phyloP scores from a whole-genome alignment of 352 stramenopile species.

The Blastocystis sp. region DNA sequence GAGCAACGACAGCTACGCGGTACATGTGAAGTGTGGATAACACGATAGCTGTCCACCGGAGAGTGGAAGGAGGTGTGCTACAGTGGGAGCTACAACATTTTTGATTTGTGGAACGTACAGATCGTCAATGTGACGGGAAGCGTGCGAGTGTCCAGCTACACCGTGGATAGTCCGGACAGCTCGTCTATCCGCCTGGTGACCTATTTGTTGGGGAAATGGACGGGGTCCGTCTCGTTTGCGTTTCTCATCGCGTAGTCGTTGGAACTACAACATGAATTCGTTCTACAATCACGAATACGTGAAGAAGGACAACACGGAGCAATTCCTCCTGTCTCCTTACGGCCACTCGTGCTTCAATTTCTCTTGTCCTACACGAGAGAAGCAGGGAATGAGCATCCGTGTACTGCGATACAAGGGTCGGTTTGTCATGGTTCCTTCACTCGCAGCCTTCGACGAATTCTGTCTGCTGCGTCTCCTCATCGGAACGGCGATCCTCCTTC shows the following conservation, averaged over 20 bases:
- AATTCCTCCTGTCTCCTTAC: constrained; percentile 19
- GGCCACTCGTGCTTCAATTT: neutral
- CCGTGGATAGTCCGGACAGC: constrained; percentile 28
- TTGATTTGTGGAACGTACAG: constrained; percentile 17
- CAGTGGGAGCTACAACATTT: neutral
- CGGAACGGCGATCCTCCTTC: neutral
- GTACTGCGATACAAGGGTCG: neutral
- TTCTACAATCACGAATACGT: neutral
- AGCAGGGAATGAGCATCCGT: neutral
- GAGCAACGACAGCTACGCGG: no score
- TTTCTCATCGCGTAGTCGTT: neutral
- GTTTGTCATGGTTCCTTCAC: neutral
- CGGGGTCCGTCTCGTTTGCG: neutral
- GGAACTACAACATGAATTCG: neutral
- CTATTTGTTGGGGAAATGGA: neutral
- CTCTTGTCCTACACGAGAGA: neutral
- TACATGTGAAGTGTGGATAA: no score
- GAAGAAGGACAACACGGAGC: neutral
- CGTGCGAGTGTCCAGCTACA: neutral
- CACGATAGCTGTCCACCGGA: neutral
- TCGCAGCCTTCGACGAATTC: neutral
- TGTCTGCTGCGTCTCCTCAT: neutral
- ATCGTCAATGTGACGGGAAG: neutral
- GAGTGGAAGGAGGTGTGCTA: neutral
- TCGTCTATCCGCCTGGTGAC: neutral